Evolutionary conservation across 2,329 filamentous ascomycete species (phyloP).

Genomic region (Fusarium poae): DNA sequence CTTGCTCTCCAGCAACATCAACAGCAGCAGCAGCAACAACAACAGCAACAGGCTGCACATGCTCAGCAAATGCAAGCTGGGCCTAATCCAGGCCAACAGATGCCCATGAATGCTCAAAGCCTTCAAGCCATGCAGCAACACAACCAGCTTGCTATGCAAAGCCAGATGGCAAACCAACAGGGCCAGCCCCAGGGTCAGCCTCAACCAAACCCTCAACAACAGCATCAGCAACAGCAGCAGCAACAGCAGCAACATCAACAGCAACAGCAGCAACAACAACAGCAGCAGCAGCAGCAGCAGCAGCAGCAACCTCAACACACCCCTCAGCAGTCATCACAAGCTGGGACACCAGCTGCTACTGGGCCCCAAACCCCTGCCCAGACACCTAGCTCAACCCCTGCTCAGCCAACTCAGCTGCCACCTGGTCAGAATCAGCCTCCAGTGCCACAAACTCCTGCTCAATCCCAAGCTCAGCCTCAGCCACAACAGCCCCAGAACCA

Average conservation of each 20-base stretch:
- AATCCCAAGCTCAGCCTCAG: slow-evolving; percentile 55
- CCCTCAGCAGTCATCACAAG: slow-evolving; percentile 59
- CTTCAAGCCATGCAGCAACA: slow-evolving; percentile 61
- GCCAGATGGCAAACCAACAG: slow-evolving; percentile 51
- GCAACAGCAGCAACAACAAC: slow-evolving; percentile 42
- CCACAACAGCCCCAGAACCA: slow-evolving; percentile 54
- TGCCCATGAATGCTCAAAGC: slow-evolving; percentile 63
- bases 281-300: slow-evolving; percentile 56
- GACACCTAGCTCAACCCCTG: slow-evolving; percentile 57
- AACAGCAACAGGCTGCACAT: slow-evolving; percentile 54
- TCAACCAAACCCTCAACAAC: slow-evolving; percentile 44
- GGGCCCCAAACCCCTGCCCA: slow-evolving; percentile 65
- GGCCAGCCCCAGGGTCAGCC: slow-evolving; percentile 47
- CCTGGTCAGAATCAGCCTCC: slow-evolving; percentile 54
- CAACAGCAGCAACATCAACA: neutral
- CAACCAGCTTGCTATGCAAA: slow-evolving; percentile 55
- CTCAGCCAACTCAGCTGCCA: slow-evolving; percentile 51
- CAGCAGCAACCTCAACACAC: slow-evolving; percentile 62
- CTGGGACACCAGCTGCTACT: slow-evolving; percentile 57
- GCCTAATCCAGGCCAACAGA: slow-evolving; percentile 61
- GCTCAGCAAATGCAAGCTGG: slow-evolving; percentile 58
- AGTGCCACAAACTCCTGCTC: slow-evolving; percentile 53
- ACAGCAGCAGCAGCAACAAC: slow-evolving; percentile 52
- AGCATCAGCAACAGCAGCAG: slow-evolving; percentile 39
- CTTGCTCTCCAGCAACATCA: slow-evolving; percentile 56